These are phyloP conservation scores for Psilocybe cubensis DNA, from an alignment of 768 basidiomycete species.

Conservation along the genomic window DNA sequence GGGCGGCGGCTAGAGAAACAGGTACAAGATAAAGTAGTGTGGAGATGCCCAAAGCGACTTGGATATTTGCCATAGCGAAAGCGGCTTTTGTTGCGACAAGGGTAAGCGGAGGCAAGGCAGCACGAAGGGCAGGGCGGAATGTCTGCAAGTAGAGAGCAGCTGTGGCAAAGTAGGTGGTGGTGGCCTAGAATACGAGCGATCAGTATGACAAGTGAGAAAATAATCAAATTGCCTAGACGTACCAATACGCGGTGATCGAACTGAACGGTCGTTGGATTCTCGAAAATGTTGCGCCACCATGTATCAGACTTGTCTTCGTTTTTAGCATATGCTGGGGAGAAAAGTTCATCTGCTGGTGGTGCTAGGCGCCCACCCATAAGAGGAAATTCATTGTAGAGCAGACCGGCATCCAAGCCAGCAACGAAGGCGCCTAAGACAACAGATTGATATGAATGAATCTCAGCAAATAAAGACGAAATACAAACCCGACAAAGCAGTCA, in stretches of 20 bases:
- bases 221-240: slow-evolving; percentile 31
- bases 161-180: slow-evolving; percentile 78
- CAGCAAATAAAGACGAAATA: slow-evolving; percentile 2
- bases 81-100: slow-evolving; percentile 55
- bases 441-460: neutral
- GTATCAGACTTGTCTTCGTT: slow-evolving; percentile 68
- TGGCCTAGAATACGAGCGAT: slow-evolving; percentile 59
- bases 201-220: neutral
- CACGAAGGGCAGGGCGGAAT: slow-evolving; percentile 57
- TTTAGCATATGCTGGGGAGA: slow-evolving; percentile 77
- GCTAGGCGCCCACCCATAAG: slow-evolving; percentile 88
- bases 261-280: slow-evolving; percentile 97
- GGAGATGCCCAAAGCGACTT: slow-evolving; percentile 66
- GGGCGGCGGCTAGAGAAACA: slow-evolving; percentile 86
- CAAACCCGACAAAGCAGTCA: slow-evolving; percentile 92
- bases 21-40: slow-evolving; percentile 95
- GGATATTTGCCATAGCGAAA: slow-evolving; percentile 83
- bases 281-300: slow-evolving; percentile 97
- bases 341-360: slow-evolving; percentile 83
- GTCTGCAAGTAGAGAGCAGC: slow-evolving; percentile 65
- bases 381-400: slow-evolving; percentile 98
- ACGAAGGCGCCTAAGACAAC: slow-evolving; percentile 85
- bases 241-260: slow-evolving; percentile 95
- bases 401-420: slow-evolving; percentile 94
- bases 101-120: slow-evolving; percentile 66